Evolutionary conservation across 1,284 basidiomycete genomes (phyloP).

Genomic region (Cutaneotrichosporon curvatum): DNA sequence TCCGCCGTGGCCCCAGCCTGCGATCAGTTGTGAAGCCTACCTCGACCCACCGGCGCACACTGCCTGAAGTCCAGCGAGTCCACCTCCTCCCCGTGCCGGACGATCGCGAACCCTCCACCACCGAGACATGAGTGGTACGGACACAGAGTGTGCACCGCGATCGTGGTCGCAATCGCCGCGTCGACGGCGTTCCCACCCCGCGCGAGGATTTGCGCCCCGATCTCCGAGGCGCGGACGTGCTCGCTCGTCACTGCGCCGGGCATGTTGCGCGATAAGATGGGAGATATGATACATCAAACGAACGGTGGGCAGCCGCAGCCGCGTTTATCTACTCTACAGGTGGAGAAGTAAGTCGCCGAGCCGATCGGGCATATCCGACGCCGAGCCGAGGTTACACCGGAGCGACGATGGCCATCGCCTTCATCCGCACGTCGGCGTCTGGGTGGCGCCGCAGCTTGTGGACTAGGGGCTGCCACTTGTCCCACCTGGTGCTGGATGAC

Average conservation of each 20-base stretch:
- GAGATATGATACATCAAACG: too few species aligned
- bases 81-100: constrained; percentile 16
- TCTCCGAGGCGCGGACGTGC: constrained; percentile 20
- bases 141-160: constrained; percentile 51
- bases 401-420: too few species aligned
- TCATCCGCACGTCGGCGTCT: too few species aligned
- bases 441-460: too few species aligned
- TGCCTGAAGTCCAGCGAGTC: constrained; percentile 29
- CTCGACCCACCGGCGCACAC: constrained; percentile 25
- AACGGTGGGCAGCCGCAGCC: too few species aligned
- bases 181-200: constrained; percentile 32
- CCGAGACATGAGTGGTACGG: constrained; percentile 50
- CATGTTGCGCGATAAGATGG: too few species aligned
- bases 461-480: too few species aligned
- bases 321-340: too few species aligned
- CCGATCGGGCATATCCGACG: too few species aligned
- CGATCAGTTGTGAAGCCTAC: background rate
- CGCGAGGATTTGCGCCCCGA: constrained; percentile 23
- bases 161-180: constrained; percentile 37
- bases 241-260: constrained; percentile 11
- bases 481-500: too few species aligned
- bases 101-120: constrained; percentile 33
- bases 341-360: too few species aligned
- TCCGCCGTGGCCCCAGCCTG: constrained; percentile 4
- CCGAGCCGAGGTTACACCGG: too few species aligned